A percentile compares a stretch with the other conserved stretches of the same genome.
phyloP scores from a whole-genome alignment of 1,284 basidiomycete genomes.

The Pisolithus thermaeus region DNA sequence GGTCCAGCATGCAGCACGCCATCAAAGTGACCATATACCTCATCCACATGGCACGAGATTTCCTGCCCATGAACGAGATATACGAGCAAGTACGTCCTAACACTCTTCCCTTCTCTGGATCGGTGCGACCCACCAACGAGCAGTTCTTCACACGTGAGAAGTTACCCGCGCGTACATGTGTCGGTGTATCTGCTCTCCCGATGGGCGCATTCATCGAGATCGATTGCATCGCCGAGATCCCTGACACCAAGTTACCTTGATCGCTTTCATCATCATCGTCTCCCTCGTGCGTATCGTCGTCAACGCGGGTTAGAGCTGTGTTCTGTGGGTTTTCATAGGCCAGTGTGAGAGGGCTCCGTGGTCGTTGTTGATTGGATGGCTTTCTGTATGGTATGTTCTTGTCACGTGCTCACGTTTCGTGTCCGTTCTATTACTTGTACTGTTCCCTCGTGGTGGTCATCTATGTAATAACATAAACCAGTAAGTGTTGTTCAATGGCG shows the following conservation, averaged over 20 bases:
- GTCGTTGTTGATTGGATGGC: no score
- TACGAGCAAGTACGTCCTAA: constrained; percentile 39
- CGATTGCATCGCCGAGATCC: constrained; percentile 55
- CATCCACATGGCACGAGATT: constrained; percentile 45
- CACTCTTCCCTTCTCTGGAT: neutral
- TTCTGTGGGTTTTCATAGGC: no score
- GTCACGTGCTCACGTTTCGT: no score
- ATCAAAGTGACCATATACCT: constrained; percentile 63
- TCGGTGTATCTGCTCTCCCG: constrained; percentile 58
- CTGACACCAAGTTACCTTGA: constrained; percentile 1
- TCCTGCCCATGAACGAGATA: constrained; percentile 47
- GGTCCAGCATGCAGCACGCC: constrained; percentile 50
- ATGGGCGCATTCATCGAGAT: constrained; percentile 60
- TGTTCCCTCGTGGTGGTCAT: no score
- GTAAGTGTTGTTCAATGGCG: no score
- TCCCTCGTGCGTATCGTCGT: no score
- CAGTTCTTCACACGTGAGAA: constrained; percentile 48
- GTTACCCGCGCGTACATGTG: constrained; percentile 59
- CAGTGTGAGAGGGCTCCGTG: no score
- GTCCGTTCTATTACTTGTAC: no score
- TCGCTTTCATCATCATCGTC: no score
- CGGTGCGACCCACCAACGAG: neutral
- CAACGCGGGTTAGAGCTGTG: no score
- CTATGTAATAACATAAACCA: no score
- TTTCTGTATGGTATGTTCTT: no score